Conservation (phyloP, 768 basidiomycete species). For the Podaxis mareebaensis region DNA sequence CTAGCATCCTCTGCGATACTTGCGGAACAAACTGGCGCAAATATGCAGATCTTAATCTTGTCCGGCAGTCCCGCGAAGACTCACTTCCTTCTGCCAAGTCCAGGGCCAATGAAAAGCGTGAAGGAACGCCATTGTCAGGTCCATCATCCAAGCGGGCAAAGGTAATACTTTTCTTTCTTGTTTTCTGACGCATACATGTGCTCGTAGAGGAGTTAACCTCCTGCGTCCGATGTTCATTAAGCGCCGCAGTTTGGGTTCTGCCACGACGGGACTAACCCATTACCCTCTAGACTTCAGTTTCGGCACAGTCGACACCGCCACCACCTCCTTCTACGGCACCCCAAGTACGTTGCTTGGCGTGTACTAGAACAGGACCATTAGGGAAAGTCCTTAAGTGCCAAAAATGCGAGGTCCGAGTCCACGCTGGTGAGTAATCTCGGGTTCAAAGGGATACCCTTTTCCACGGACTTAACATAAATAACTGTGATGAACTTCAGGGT, state of each 20-base stretch:
- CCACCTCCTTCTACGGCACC: slow-evolving; percentile 53
- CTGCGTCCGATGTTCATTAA: slow-evolving; percentile 4
- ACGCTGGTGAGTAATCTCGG: slow-evolving; percentile 61
- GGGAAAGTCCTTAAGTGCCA: slow-evolving; percentile 83
- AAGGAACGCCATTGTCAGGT: slow-evolving; percentile 54
- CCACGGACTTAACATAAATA: slow-evolving; percentile 12
- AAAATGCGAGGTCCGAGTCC: slow-evolving; percentile 75
- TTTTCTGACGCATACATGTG: not conserved
- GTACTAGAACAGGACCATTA: slow-evolving; percentile 70
- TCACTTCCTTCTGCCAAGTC: slow-evolving; percentile 52
- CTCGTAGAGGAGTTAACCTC: not conserved
- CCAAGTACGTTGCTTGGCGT: slow-evolving; percentile 74
- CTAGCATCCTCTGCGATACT: slow-evolving; percentile 76
- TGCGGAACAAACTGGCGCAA: slow-evolving; percentile 92
- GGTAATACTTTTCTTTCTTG: slow-evolving; percentile 29
- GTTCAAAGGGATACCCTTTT: not conserved
- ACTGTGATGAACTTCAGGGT: slow-evolving; percentile 35
- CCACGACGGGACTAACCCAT: not conserved
- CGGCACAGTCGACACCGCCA: slow-evolving; percentile 64
- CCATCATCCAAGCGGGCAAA: slow-evolving; percentile 46
- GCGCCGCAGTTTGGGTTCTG: not conserved
- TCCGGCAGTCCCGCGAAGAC: slow-evolving; percentile 72
- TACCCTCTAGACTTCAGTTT: slow-evolving; percentile 43
- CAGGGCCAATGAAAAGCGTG: slow-evolving; percentile 58
- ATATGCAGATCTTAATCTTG: slow-evolving; percentile 80